Conservation (phyloP, 768 basidiomycete species). For the Boletus fagicola region DNA sequence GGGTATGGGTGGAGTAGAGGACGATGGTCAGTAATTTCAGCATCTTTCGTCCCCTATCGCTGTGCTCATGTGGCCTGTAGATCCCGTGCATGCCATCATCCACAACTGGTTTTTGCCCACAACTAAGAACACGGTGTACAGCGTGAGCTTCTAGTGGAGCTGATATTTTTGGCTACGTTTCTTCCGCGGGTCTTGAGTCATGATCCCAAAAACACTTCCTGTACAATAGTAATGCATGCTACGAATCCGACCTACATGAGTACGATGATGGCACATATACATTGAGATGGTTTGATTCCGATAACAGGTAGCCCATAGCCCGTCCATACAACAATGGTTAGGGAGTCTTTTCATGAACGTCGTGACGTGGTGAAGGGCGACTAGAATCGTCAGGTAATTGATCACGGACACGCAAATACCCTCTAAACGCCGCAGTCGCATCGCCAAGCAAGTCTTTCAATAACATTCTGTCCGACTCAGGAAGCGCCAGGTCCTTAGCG, state of each 20-base stretch:
- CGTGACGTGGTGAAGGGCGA: not conserved
- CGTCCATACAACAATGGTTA: not conserved
- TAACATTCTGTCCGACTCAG: not conserved
- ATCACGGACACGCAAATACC: not conserved
- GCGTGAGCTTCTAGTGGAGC: slow-evolving; percentile 23
- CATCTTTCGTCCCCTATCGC: not conserved
- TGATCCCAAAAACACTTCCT: not conserved
- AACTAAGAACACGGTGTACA: slow-evolving; percentile 24
- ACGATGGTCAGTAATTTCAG: slow-evolving; percentile 9
- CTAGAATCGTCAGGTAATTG: not conserved
- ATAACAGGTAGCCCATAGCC: not conserved
- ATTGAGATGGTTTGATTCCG: not conserved
- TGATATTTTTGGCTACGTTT: not conserved
- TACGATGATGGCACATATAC: not conserved
- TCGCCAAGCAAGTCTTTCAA: slow-evolving; percentile 16
- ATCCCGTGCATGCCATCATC: slow-evolving; percentile 12
- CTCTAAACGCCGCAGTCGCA: slow-evolving; percentile 16
- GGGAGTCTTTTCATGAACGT: not conserved
- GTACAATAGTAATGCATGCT: not conserved
- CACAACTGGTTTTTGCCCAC: slow-evolving; percentile 24
- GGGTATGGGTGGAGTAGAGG: slow-evolving; percentile 3
- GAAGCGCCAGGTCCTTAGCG: not conserved
- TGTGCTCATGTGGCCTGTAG: slow-evolving; percentile 13
- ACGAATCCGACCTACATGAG: not conserved
- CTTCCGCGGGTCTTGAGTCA: not conserved